Evolutionary conservation across 495 filamentous ascomycete genomes (phyloP), one percentile per base, ranked within the genome.

Genomic region (Trichoderma virens): DNA sequence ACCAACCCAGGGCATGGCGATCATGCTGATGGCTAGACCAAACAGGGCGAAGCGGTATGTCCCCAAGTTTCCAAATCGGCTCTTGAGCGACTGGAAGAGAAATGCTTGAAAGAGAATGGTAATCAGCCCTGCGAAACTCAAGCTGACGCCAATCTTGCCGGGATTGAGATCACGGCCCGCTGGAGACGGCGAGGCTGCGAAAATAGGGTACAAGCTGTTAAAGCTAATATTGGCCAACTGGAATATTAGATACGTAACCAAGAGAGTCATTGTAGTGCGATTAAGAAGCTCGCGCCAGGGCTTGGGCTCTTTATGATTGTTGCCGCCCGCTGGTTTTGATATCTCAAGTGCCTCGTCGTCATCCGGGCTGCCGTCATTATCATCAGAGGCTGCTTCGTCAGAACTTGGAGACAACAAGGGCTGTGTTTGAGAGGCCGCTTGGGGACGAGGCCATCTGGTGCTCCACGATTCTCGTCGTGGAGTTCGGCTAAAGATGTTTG

Each of bases 171-270:
- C 76, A 43, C 95, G 86, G 23, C 94, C 94, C 0, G 84, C 85
- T 0, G 94, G 94, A 0, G 85, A 83, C 5, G 79, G 70, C 1
- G 88, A 85, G 62, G 91, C 86, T 8, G 85, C 88, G 68, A 97
- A 98, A 59, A 98, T 93, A 0, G 94, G 91, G 68, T 95, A 97
- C 1, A 97, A 79, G 25, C 90, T 90, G 70, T 92, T 94, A 80
- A 91, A 97, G 13, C 90, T 87, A 65, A 95, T 87, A 72, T 97
- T 96, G 62, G 87, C 85, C 30, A 97, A 80, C 62, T 95, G 90
- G 71, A 97, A 97, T 39, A 97, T 87, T 32, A 93, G 78, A 69
- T 93, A 96, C 2, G 92, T 93, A 32, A 83, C 70, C 11, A 97
- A 83, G 0, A 98, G 80, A 13, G 94, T 76, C 32, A 95, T 70